phyloP scores from a whole-genome alignment of 257 asterid species.

The Mentha longifolia region DNA sequence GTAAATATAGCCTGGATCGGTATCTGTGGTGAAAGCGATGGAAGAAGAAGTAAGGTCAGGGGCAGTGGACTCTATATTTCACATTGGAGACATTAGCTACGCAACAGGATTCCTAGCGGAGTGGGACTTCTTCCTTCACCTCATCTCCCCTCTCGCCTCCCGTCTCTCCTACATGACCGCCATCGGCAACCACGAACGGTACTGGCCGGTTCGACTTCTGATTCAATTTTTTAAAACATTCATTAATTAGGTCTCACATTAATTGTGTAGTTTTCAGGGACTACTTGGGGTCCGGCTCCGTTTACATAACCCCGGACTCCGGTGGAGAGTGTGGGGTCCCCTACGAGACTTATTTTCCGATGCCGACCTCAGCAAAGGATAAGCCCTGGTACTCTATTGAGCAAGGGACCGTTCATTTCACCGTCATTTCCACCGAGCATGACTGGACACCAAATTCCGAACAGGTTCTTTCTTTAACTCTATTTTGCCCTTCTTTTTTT shows the following conservation, averaged over 20 bases:
- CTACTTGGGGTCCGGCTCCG: conserved; percentile 61
- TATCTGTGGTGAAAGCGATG: conserved; percentile 67
- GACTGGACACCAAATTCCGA: conserved; percentile 49
- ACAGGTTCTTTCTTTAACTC: conserved; percentile 12
- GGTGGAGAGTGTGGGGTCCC: conserved; percentile 98
- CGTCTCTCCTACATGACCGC: conserved; percentile 83
- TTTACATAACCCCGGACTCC: conserved; percentile 67
- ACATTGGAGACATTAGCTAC: conserved; percentile 93
- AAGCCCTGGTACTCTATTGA: conserved; percentile 95
- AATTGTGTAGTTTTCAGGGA: conserved; percentile 52
- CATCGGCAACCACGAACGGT: conserved; percentile 93
- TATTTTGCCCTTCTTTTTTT: no score
- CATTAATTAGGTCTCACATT: neutral
- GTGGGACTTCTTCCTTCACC: conserved; percentile 88
- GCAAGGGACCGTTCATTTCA: conserved; percentile 78
- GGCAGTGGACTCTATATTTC: conserved; percentile 68
- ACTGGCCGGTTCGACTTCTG: neutral
- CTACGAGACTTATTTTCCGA: conserved; percentile 84
- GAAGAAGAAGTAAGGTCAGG: conserved; percentile 52
- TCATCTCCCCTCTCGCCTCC: conserved; percentile 73
- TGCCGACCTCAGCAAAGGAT: conserved; percentile 75
- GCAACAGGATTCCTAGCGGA: conserved; percentile 90
- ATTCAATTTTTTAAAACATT: no score
- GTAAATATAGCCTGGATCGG: conserved; percentile 67
- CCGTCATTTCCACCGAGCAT: conserved; percentile 86